These are phyloP conservation scores for Colletotrichum sp. DNA, from an alignment of 2,329 filamentous ascomycete species.

Conservation along the genomic window DNA sequence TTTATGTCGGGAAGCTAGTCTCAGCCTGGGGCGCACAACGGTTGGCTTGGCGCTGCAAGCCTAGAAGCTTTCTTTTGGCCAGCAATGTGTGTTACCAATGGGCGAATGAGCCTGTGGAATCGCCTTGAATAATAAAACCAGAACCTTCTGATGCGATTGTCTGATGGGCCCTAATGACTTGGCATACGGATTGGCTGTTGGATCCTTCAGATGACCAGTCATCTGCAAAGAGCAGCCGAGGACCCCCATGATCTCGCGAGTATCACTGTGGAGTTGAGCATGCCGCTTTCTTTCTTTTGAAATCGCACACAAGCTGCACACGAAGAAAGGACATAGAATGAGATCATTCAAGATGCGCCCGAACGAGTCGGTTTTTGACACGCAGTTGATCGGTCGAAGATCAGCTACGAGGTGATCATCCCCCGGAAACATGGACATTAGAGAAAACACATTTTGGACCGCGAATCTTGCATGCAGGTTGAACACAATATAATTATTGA, in stretches of 20 bases:
- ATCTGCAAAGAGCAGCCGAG: neutral
- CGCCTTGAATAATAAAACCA: neutral
- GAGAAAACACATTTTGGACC: neutral
- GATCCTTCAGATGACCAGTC: neutral
- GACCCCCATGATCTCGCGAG: neutral
- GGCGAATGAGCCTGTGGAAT: neutral
- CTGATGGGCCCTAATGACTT: neutral
- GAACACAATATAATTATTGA: neutral
- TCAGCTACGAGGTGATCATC: neutral
- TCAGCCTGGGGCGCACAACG: neutral
- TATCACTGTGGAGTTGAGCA: neutral
- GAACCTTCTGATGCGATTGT: neutral
- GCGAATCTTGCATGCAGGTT: neutral
- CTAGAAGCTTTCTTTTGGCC: neutral
- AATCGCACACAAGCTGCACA: neutral
- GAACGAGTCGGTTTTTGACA: neutral
- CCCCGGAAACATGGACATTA: neutral
- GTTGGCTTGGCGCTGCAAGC: neutral
- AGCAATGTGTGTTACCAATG: neutral
- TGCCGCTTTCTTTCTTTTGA: neutral
- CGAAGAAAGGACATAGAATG: neutral
- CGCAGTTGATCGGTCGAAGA: neutral
- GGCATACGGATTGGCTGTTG: neutral
- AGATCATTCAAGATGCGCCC: neutral
- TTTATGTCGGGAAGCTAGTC: neutral